Conservation (phyloP, 75 land plant species). For the Ceratopteris richardii region DNA sequence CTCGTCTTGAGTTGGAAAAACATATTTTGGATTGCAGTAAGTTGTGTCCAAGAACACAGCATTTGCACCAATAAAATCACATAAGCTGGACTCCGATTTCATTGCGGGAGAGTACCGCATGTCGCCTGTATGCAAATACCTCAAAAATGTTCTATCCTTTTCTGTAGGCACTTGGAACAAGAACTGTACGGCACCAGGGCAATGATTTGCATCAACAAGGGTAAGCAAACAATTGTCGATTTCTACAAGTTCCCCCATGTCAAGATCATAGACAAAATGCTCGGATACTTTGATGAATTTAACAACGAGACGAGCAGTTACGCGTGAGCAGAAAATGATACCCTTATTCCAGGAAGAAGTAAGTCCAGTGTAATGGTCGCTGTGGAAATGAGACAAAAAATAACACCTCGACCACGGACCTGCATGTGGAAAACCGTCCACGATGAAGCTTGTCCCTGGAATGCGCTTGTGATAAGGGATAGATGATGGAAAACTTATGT, state of each 20-base stretch:
- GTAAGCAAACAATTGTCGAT: slow-evolving; percentile 66
- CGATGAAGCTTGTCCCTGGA: slow-evolving; percentile 73
- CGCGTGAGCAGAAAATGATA: slow-evolving; percentile 71
- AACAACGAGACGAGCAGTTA: slow-evolving; percentile 55
- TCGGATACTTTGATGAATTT: slow-evolving; percentile 32
- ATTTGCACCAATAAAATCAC: slow-evolving; percentile 63
- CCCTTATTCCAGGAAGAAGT: slow-evolving; percentile 64
- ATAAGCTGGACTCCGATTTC: slow-evolving; percentile 41
- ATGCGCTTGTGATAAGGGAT: slow-evolving; percentile 69
- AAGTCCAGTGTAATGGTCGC: slow-evolving; percentile 85
- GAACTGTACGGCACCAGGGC: slow-evolving; percentile 87
- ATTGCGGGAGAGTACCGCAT: slow-evolving; percentile 58
- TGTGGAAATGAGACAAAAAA: slow-evolving; percentile 93
- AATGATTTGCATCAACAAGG: slow-evolving; percentile 87
- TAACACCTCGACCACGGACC: slow-evolving; percentile 62
- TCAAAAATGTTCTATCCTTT: slow-evolving; percentile 8
- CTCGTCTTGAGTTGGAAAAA: slow-evolving; percentile 69
- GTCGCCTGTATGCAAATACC: slow-evolving; percentile 92
- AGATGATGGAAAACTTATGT: slow-evolving; percentile 37
- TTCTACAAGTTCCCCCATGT: slow-evolving; percentile 19
- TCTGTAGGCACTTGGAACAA: slow-evolving; percentile 36
- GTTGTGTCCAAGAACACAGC: slow-evolving; percentile 87
- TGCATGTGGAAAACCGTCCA: slow-evolving; percentile 66
- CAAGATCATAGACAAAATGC: slow-evolving; percentile 35
- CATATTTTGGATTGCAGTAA: slow-evolving; percentile 84